Evolutionary conservation across 1,284 basidiomycete genomes (phyloP).

Genomic region (Naganishia albida): DNA sequence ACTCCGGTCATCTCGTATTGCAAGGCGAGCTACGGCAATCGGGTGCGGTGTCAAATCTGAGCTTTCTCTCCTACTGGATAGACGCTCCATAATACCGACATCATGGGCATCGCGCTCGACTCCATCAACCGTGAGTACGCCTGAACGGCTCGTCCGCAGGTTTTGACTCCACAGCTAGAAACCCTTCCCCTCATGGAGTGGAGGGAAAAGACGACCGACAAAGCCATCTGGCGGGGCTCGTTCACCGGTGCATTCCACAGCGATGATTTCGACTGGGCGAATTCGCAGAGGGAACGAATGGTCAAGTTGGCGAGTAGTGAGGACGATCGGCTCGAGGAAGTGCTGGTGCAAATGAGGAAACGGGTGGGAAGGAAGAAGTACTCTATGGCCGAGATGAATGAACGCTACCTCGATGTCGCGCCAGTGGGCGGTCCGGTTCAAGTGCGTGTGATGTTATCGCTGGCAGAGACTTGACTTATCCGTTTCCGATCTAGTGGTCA

Average conservation of each 20-base stretch:
- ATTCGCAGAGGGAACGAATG: constrained; percentile 53
- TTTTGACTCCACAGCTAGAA: constrained; percentile 32
- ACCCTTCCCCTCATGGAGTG: constrained; percentile 41
- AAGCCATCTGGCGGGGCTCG: constrained; percentile 54
- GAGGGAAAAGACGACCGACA: constrained; percentile 48
- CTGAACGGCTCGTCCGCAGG: neutral
- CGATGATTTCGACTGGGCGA: constrained; percentile 48
- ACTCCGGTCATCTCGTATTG: neutral
- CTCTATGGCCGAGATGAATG: constrained; percentile 38
- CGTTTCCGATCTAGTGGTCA: constrained; percentile 5
- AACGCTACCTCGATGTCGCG: constrained; percentile 46
- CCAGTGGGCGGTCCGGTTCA: constrained; percentile 42
- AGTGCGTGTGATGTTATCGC: constrained; percentile 34
- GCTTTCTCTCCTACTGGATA: neutral
- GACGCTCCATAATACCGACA: constrained; percentile 43
- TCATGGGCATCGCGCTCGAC: constrained; percentile 45
- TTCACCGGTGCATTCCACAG: constrained; percentile 54
- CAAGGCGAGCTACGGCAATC: neutral
- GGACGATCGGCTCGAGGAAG: constrained; percentile 6
- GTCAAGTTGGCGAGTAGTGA: constrained; percentile 44
- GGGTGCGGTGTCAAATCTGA: neutral
- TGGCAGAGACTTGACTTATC: neutral
- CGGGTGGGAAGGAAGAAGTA: constrained; percentile 33
- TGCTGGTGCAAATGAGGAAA: constrained; percentile 35
- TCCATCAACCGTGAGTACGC: constrained; percentile 40